These are phyloP conservation scores for Boletellus ananas DNA, from an alignment of 768 basidiomycete species.

Conservation along the genomic window DNA sequence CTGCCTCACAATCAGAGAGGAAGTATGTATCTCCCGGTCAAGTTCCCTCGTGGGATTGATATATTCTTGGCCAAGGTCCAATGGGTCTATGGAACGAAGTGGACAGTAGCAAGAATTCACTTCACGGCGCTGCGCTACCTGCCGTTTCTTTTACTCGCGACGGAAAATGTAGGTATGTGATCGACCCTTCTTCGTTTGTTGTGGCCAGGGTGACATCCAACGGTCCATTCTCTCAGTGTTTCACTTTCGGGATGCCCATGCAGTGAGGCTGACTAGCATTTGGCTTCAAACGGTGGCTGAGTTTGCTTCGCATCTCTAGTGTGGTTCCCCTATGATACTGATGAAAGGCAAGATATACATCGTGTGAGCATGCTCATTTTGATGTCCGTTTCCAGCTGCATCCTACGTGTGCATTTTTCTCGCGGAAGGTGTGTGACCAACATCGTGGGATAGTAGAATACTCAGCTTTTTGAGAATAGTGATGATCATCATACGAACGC, in stretches of 20 bases:
- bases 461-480: not conserved
- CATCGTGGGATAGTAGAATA: not conserved
- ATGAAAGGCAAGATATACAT: slow-evolving; percentile 1
- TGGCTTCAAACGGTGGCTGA: too few species aligned
- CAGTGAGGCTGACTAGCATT: not conserved
- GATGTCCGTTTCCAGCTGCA: slow-evolving; percentile 2
- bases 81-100: slow-evolving; percentile 16
- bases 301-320: slow-evolving; percentile 1
- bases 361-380: not conserved
- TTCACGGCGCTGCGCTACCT: slow-evolving; percentile 22
- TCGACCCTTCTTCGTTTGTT: not conserved
- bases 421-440: slow-evolving; percentile 13
- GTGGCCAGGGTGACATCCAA: too few species aligned
- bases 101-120: slow-evolving; percentile 16
- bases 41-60: not conserved
- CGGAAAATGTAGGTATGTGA: slow-evolving; percentile 12
- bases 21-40: not conserved
- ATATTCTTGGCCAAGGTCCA: slow-evolving; percentile 11
- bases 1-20: slow-evolving; percentile 13
- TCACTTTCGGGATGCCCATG: slow-evolving; percentile 5
- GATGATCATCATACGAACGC: slow-evolving; percentile 20
- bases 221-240: slow-evolving; percentile 1
- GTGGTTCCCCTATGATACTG: slow-evolving; percentile 10
- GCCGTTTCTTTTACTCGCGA: slow-evolving; percentile 13
- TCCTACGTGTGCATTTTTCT: slow-evolving; percentile 15